A percentile compares a stretch with the other conserved stretches of the same genome.
Conservation (phyloP, 1,139 yeast genomes). For the Candida albicans region DNA sequence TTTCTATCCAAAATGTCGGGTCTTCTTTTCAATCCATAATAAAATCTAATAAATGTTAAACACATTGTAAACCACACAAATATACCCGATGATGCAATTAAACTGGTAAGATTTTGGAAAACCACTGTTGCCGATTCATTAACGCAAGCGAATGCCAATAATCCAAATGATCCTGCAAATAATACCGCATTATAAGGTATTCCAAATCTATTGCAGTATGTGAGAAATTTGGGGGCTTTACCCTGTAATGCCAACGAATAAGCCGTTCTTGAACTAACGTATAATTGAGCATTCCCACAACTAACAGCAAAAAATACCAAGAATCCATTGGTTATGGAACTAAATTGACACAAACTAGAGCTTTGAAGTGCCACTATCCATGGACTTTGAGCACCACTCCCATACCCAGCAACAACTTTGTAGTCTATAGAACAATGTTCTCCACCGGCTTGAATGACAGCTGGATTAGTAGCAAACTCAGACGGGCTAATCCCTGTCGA, state of each 20-base stretch:
- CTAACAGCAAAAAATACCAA: slow-evolving; percentile 74
- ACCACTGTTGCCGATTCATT: slow-evolving; percentile 61
- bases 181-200: slow-evolving; percentile 74
- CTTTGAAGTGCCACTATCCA: slow-evolving; percentile 80
- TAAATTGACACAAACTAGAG: slow-evolving; percentile 62
- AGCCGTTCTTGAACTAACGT: slow-evolving; percentile 76
- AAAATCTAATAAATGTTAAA: slow-evolving; percentile 68
- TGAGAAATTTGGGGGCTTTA: slow-evolving; percentile 62
- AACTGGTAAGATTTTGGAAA: slow-evolving; percentile 61
- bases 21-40: slow-evolving; percentile 62
- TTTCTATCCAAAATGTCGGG: slow-evolving; percentile 66
- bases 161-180: slow-evolving; percentile 59
- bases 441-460: slow-evolving; percentile 44
- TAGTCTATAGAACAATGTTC: slow-evolving; percentile 34
- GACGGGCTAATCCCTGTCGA: slow-evolving; percentile 27
- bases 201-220: slow-evolving; percentile 62
- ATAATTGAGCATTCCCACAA: slow-evolving; percentile 75
- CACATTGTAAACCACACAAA: slow-evolving; percentile 85
- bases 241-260: slow-evolving; percentile 73
- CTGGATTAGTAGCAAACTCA: slow-evolving; percentile 29
- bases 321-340: slow-evolving; percentile 64
- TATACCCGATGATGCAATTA: slow-evolving; percentile 70
- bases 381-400: slow-evolving; percentile 69
- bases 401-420: slow-evolving; percentile 46
- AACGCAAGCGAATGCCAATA: slow-evolving; percentile 60